phyloP scores from a whole-genome alignment of 805 yeast genomes.

The Ogataea paraovalis region DNA sequence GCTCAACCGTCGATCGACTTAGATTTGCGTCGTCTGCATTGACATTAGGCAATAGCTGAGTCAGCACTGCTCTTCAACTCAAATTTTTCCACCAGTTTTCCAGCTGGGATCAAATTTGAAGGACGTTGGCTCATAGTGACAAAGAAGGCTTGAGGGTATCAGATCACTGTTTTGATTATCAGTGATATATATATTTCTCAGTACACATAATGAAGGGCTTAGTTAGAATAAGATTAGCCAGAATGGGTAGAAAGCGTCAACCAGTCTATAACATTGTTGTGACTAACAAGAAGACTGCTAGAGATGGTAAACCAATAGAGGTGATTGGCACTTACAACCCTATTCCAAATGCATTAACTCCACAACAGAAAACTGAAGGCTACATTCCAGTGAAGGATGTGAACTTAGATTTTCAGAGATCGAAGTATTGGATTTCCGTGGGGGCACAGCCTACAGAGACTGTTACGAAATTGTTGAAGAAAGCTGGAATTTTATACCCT shows the following conservation, averaged over 20 bases:
- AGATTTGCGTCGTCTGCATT: too few relatives aligned
- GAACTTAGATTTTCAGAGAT: conserved; percentile 77
- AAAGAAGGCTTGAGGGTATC: too few relatives aligned
- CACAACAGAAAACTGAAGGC: conserved; percentile 54
- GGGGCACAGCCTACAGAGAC: conserved; percentile 93
- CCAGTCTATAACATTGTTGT: conserved; percentile 94
- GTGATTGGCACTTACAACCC: conserved; percentile 95
- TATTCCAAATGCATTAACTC: conserved; percentile 62
- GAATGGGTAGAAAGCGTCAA: conserved; percentile 84
- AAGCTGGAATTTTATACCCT: conserved; percentile 65
- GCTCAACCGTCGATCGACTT: conserved; percentile 1
- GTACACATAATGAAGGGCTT: conserved; percentile 51
- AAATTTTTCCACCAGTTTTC: neutral
- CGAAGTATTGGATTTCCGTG: conserved; percentile 95
- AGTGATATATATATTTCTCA: neutral
- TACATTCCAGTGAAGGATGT: conserved; percentile 68
- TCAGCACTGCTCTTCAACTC: too few relatives aligned
- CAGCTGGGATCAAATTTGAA: too few relatives aligned
- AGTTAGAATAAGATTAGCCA: conserved; percentile 83
- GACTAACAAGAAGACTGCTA: conserved; percentile 67
- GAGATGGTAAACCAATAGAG: conserved; percentile 87
- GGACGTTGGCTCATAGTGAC: too few relatives aligned
- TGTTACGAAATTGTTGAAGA: conserved; percentile 70
- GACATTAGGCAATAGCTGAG: too few relatives aligned
- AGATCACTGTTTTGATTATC: too few relatives aligned